Conservation (phyloP, 176 grass and related monocot genomes). For the Oropetium thomaeum region DNA sequence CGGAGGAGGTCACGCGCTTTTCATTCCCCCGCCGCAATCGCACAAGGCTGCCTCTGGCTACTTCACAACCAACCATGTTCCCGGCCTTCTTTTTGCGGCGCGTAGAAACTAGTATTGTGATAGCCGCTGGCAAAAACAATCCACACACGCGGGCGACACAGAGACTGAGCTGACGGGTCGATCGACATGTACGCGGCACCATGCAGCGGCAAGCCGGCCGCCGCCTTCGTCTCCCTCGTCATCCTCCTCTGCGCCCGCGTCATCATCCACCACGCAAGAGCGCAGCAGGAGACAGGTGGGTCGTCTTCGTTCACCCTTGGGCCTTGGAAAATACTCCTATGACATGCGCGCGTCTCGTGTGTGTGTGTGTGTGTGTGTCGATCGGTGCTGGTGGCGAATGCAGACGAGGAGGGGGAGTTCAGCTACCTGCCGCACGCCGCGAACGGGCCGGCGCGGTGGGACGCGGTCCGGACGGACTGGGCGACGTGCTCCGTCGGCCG, state of each 20-base stretch:
- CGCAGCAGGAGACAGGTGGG: slow-evolving; percentile 40
- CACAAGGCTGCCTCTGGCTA: no score
- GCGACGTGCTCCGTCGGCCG: slow-evolving; percentile 39
- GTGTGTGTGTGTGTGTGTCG: no score
- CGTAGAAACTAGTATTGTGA: no score
- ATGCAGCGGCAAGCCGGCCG: not conserved
- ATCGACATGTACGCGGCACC: not conserved
- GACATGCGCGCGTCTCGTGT: no score
- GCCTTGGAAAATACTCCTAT: no score
- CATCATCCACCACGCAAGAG: not conserved
- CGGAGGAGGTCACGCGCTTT: no score
- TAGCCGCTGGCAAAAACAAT: no score
- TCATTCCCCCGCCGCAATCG: no score
- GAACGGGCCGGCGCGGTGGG: slow-evolving; percentile 62
- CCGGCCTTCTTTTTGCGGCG: no score
- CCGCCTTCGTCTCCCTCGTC: not conserved
- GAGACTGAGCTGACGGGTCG: not conserved
- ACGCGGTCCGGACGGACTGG: slow-evolving; percentile 49
- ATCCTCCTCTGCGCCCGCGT: not conserved
- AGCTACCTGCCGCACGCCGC: slow-evolving; percentile 35
- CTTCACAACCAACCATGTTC: no score
- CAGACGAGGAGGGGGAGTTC: slow-evolving; percentile 53
- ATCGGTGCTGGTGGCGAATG: not conserved
- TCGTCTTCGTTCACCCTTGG: no score
- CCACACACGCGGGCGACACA: no score